Conservation (phyloP, 2,329 filamentous ascomycete species). For the Ophiosphaerella korrae region DNA sequence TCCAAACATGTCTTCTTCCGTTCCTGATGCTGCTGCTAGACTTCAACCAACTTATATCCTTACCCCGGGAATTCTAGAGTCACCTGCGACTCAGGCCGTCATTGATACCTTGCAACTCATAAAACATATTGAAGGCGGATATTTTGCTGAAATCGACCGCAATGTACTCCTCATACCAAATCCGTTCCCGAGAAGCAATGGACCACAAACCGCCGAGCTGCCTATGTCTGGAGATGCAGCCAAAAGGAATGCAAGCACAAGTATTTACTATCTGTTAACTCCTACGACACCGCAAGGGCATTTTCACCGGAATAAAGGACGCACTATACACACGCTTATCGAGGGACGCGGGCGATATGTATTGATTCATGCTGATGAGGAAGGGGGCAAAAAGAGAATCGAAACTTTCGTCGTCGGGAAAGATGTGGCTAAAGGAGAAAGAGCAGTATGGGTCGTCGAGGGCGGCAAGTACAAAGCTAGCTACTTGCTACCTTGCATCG, state of each 20-base stretch:
- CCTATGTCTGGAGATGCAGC: constrained; percentile 47
- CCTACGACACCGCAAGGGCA: constrained; percentile 59
- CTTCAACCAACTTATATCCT: not conserved
- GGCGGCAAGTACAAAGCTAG: constrained; percentile 70
- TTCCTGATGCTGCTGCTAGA: too few relatives aligned
- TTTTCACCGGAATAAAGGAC: constrained; percentile 67
- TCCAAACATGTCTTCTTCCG: too few relatives aligned
- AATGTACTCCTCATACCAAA: constrained; percentile 57
- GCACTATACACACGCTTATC: constrained; percentile 70
- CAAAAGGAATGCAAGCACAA: constrained; percentile 62
- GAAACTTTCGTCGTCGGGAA: constrained; percentile 69
- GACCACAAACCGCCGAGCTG: constrained; percentile 32
- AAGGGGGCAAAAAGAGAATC: constrained; percentile 57
- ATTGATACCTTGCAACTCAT: constrained; percentile 46
- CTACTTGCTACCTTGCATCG: constrained; percentile 57
- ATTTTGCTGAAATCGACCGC: constrained; percentile 55
- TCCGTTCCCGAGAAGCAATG: constrained; percentile 50
- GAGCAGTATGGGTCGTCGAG: constrained; percentile 70
- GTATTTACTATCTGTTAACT: constrained; percentile 69
- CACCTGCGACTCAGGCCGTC: constrained; percentile 14
- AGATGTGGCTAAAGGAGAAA: constrained; percentile 63
- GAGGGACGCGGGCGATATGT: constrained; percentile 68
- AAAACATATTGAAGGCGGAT: constrained; percentile 58
- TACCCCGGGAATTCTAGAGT: constrained; percentile 10
- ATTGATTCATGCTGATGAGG: constrained; percentile 63